These are phyloP conservation scores for Erythrophleum fordii DNA, from an alignment of 306 rosid genomes.

Conservation along the genomic window DNA sequence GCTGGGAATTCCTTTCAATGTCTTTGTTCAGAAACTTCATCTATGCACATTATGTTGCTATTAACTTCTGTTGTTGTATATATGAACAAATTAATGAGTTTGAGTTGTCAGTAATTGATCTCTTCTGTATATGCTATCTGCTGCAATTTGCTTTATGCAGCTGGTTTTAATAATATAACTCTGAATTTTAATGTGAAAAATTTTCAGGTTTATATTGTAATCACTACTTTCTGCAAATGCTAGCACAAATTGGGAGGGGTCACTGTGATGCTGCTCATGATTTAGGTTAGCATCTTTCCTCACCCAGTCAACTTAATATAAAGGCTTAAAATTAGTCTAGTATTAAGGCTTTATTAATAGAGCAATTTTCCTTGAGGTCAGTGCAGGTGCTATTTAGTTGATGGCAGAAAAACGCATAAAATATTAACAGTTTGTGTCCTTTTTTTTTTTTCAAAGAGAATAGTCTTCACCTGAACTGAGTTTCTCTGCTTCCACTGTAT, in stretches of 20 bases:
- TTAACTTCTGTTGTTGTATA: neutral
- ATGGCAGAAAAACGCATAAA: conserved; percentile 16
- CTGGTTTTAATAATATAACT: conserved; percentile 11
- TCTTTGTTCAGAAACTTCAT: neutral
- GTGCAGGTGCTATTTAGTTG: conserved; percentile 8
- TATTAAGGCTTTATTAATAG: neutral
- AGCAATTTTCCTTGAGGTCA: conserved; percentile 24
- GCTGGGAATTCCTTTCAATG: neutral
- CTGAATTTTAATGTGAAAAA: conserved; percentile 28
- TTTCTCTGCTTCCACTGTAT: neutral
- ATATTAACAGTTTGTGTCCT: neutral
- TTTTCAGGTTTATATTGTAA: conserved; percentile 83
- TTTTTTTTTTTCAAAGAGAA: conserved; percentile 15
- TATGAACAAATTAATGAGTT: neutral
- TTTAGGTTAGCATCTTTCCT: conserved; percentile 58
- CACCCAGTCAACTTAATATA: neutral
- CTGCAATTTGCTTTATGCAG: conserved; percentile 11
- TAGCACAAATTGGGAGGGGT: conserved; percentile 84
- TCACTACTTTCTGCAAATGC: conserved; percentile 90
- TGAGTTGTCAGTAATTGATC: neutral
- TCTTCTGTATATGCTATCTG: conserved; percentile 5
- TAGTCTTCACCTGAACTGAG: neutral
- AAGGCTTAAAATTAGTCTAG: conserved; percentile 1
- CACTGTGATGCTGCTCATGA: conserved; percentile 71
- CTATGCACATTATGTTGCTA: neutral